Conservation (phyloP, 331 rosid genomes). For the Malus hybrid region DNA sequence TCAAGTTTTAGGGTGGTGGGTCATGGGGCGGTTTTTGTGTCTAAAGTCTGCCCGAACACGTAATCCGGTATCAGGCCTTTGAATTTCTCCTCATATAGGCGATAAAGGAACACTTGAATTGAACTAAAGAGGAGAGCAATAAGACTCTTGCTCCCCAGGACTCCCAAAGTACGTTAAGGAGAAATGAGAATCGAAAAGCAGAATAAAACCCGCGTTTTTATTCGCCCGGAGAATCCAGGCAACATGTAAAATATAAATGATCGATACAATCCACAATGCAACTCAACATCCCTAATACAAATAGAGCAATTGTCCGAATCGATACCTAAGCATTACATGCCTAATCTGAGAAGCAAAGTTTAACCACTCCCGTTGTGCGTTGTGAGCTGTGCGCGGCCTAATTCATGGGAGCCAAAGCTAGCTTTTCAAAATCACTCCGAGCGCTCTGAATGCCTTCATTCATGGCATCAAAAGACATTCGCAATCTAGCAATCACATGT, state of each 20-base stretch:
- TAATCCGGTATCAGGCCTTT: too few species aligned
- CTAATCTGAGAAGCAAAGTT: neutral
- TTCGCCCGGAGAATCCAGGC: neutral
- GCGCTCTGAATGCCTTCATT: neutral
- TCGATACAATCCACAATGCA: neutral
- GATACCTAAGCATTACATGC: neutral
- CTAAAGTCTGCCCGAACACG: too few species aligned
- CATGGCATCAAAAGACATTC: neutral
- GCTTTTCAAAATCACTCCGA: slow-evolving; percentile 20
- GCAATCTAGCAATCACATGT: slow-evolving; percentile 9
- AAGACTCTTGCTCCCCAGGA: too few species aligned
- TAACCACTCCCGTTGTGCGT: neutral
- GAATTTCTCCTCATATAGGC: too few species aligned
- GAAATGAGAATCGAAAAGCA: too few species aligned
- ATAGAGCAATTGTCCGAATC: neutral
- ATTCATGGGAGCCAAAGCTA: slow-evolving; percentile 12
- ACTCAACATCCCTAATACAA: neutral
- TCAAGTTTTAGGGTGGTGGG: too few species aligned
- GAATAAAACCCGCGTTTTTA: neutral
- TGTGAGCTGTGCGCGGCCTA: neutral
- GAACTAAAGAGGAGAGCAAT: too few species aligned
- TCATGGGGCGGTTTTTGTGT: too few species aligned
- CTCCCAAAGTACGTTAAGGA: too few species aligned
- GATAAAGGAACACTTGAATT: too few species aligned
- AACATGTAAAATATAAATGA: too few species aligned